Evolutionary conservation across 495 filamentous ascomycete genomes (phyloP).

Genomic region (Daldinia concentrica): DNA sequence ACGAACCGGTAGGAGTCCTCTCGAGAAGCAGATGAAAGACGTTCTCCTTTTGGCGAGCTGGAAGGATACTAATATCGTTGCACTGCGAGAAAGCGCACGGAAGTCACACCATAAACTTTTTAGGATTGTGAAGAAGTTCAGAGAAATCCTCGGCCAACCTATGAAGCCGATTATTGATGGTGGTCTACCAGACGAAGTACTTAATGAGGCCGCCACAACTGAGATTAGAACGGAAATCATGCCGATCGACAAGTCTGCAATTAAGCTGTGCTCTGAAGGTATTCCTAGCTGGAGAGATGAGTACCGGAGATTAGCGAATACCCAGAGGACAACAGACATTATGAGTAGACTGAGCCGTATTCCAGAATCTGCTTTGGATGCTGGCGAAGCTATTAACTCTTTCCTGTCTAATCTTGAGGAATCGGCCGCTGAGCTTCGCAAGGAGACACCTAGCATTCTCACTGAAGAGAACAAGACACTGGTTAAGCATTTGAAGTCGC

Average conservation of each 20-base stretch:
- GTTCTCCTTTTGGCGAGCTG: constrained; percentile 89
- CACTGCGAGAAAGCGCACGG: constrained; percentile 84
- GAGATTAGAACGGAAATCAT: constrained; percentile 31
- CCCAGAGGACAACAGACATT: constrained; percentile 65
- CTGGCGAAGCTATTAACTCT: constrained; percentile 66
- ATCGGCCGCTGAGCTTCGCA: constrained; percentile 74
- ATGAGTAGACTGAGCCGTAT: constrained; percentile 60
- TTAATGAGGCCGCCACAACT: constrained; percentile 26
- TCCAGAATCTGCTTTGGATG: constrained; percentile 62
- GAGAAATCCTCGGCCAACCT: constrained; percentile 75
- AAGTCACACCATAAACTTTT: constrained; percentile 92
- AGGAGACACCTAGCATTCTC: constrained; percentile 77
- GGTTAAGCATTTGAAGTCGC: constrained; percentile 85
- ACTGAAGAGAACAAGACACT: constrained; percentile 83
- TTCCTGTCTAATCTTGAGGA: constrained; percentile 74
- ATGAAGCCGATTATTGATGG: constrained; percentile 69
- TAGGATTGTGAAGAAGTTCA: constrained; percentile 88
- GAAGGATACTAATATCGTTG: constrained; percentile 95
- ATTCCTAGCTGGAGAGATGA: constrained; percentile 66
- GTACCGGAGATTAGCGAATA: constrained; percentile 75
- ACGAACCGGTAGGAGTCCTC: constrained; percentile 65
- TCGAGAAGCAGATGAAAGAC: constrained; percentile 89
- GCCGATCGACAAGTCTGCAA: constrained; percentile 54
- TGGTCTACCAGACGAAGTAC: constrained; percentile 67
- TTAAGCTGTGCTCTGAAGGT: constrained; percentile 60